Evolutionary conservation across 441 rosid genomes (phyloP).

Genomic region (Arabidopsis lyrata): DNA sequence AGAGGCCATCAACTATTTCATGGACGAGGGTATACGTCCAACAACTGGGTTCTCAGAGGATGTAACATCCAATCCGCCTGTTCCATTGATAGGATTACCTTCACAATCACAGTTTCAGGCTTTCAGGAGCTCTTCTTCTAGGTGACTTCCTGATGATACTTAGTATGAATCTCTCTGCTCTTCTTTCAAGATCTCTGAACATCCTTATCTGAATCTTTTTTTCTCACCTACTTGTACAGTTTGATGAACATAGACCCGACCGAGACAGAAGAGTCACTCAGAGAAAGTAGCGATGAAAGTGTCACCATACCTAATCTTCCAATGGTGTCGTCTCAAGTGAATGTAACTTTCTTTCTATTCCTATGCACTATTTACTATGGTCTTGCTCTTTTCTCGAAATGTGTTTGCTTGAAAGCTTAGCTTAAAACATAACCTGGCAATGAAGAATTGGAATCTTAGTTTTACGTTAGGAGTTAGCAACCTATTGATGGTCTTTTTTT

Average conservation of each 20-base stretch:
- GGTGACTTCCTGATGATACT: constrained; percentile 4
- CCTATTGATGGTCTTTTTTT: constrained; percentile 18
- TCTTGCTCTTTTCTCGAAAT: background rate
- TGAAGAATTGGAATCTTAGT: background rate
- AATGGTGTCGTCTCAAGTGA: background rate
- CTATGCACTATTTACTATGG: background rate
- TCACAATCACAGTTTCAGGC: constrained; percentile 8
- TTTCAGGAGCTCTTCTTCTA: background rate
- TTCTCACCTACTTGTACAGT: constrained; percentile 28
- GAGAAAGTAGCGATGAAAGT: background rate
- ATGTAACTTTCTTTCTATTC: constrained; percentile 2
- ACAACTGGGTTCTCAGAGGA: background rate
- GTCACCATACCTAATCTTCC: constrained; percentile 1
- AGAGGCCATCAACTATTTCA: background rate
- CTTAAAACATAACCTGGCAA: background rate
- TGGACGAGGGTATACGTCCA: background rate
- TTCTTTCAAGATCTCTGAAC: constrained; percentile 17
- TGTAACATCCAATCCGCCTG: background rate
- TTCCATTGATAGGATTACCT: background rate
- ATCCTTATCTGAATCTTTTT: constrained; percentile 27
- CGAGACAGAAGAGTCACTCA: background rate
- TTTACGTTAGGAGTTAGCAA: no score
- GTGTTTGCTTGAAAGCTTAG: background rate
- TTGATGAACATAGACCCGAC: constrained; percentile 9
- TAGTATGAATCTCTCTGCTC: constrained; percentile 13